Evolutionary conservation across 768 basidiomycete species (phyloP).

Genomic region (Panaeolus papilionaceus): DNA sequence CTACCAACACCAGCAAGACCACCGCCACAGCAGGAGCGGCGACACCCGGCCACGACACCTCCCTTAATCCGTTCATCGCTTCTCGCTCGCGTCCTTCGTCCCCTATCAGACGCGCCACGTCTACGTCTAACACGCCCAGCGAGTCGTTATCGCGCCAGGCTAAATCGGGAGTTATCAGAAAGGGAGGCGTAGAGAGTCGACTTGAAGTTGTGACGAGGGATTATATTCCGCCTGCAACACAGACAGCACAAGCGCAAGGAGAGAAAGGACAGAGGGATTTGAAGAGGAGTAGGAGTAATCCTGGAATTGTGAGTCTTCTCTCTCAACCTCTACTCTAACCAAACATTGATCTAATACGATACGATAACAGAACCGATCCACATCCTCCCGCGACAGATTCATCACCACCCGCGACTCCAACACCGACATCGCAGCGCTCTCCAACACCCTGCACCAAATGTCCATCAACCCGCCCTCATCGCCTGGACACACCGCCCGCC

Average conservation of each 20-base stretch:
- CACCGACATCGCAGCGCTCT: constrained; percentile 45
- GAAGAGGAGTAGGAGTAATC: constrained; percentile 78
- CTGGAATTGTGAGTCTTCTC: constrained; percentile 53
- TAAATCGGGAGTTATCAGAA: constrained; percentile 70
- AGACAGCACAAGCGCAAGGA: constrained; percentile 31
- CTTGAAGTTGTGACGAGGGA: constrained; percentile 80
- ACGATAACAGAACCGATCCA: constrained; percentile 44
- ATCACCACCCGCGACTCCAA: constrained; percentile 63
- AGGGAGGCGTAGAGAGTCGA: constrained; percentile 78
- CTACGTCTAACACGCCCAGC: constrained; percentile 50
- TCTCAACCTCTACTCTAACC: constrained; percentile 5
- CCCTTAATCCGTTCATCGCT: constrained; percentile 69
- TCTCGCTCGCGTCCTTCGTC: constrained; percentile 59
- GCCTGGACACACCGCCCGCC: constrained; percentile 79
- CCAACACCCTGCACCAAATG: constrained; percentile 70
- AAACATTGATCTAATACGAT: constrained; percentile 18
- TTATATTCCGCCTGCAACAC: constrained; percentile 58
- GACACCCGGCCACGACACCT: constrained; percentile 7
- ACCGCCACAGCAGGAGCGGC: not conserved
- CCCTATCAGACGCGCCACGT: constrained; percentile 67
- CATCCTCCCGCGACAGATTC: constrained; percentile 63
- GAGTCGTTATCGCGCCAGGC: constrained; percentile 69
- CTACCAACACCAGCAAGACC: not conserved
- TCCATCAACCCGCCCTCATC: constrained; percentile 66
- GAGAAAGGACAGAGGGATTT: constrained; percentile 43